These are phyloP conservation scores for Pycnococcus provasolii DNA, from an alignment of 139 green algal genomes.

Conservation along the genomic window DNA sequence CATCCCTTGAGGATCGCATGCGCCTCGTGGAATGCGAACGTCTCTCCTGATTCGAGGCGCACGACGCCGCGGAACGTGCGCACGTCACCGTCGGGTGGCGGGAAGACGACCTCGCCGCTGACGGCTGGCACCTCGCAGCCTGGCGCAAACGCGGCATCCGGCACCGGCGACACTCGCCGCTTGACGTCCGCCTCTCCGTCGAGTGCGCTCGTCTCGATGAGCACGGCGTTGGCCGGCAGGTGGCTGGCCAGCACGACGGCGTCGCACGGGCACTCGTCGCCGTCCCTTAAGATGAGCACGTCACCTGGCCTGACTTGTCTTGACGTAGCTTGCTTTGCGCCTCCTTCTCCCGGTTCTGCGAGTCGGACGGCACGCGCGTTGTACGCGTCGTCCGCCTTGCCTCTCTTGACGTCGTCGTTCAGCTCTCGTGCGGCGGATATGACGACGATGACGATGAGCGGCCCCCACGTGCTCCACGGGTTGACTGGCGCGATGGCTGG, in stretches of 20 bases:
- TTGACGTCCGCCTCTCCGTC: slow-evolving; percentile 39
- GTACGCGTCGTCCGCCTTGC: too few relatives aligned
- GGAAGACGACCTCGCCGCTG: slow-evolving; percentile 23
- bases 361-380: not conserved
- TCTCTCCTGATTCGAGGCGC: not conserved
- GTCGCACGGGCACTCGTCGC: slow-evolving; percentile 31
- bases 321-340: slow-evolving; percentile 29
- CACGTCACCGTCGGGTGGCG: slow-evolving; percentile 18
- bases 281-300: slow-evolving; percentile 29
- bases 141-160: slow-evolving; percentile 9
- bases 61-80: slow-evolving; percentile 22
- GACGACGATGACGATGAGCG: slow-evolving; percentile 27
- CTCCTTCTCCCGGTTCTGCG: slow-evolving; percentile 26
- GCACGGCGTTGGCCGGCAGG: not conserved
- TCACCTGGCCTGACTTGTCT: slow-evolving; percentile 27
- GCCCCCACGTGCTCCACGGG: slow-evolving; percentile 22
- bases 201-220: slow-evolving; percentile 26
- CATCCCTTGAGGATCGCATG: slow-evolving; percentile 19
- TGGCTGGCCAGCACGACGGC: slow-evolving; percentile 20
- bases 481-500: slow-evolving; percentile 28
- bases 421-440: slow-evolving; percentile 30
- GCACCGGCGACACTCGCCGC: slow-evolving; percentile 8
- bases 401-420: slow-evolving; percentile 12
- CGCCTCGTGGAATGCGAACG: not conserved
- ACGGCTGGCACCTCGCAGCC: not conserved